phyloP scores from a whole-genome alignment of 495 filamentous ascomycete species.

The Penicillium canescens region DNA sequence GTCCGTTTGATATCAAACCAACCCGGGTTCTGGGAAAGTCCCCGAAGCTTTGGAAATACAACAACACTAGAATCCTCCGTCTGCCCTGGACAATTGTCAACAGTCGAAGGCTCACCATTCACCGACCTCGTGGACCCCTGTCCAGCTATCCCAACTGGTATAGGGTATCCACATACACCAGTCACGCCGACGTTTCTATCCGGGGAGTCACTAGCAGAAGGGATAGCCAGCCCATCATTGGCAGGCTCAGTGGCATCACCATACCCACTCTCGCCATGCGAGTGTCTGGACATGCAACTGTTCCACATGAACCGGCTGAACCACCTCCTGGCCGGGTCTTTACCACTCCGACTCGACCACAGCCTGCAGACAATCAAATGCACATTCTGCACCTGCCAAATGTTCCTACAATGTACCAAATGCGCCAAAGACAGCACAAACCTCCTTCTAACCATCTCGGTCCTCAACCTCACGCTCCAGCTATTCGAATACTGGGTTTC shows the following conservation, averaged over 20 bases:
- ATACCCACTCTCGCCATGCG: slow-evolving; percentile 26
- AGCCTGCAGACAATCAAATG: slow-evolving; percentile 37
- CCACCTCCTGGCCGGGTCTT: slow-evolving; percentile 29
- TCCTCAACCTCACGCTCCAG: slow-evolving; percentile 36
- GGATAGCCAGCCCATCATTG: slow-evolving; percentile 32
- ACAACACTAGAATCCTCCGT: slow-evolving; percentile 19
- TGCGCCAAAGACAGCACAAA: slow-evolving; percentile 39
- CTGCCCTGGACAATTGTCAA: slow-evolving; percentile 18
- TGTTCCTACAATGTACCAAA: slow-evolving; percentile 37
- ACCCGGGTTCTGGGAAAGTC: slow-evolving; percentile 26
- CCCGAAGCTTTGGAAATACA: slow-evolving; percentile 16
- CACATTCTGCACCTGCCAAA: slow-evolving; percentile 33
- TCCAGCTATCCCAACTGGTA: slow-evolving; percentile 18
- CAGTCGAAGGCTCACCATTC: slow-evolving; percentile 22
- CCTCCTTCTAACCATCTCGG: slow-evolving; percentile 33
- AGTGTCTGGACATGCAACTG: slow-evolving; percentile 35
- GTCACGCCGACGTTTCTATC: slow-evolving; percentile 41
- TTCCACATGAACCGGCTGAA: slow-evolving; percentile 39
- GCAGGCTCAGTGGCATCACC: slow-evolving; percentile 25
- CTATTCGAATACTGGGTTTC: slow-evolving; percentile 39
- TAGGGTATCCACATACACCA: slow-evolving; percentile 28
- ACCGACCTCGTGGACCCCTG: slow-evolving; percentile 20
- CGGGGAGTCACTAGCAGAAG: slow-evolving; percentile 31
- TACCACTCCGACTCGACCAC: slow-evolving; percentile 38
- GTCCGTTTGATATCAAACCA: slow-evolving; percentile 22